Percentiles rank a stretch among this genome's conserved stretches.
Conservation (phyloP, 805 yeast genomes). For the Ogataea salicorniae region DNA sequence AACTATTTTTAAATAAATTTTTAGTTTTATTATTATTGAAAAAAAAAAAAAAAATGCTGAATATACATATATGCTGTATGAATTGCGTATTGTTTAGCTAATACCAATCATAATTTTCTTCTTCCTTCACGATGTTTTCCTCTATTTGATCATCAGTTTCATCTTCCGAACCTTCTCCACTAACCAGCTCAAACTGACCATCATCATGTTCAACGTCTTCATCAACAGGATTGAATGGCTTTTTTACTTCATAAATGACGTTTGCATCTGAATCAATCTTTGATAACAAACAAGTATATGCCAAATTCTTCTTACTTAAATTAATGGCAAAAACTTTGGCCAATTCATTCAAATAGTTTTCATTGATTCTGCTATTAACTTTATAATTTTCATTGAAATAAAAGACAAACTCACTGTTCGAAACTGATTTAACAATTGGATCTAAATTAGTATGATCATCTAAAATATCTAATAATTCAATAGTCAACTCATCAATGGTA, state of each 20-base stretch:
- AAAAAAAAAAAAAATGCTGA: too few species aligned
- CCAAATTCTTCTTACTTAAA: slow-evolving; percentile 38
- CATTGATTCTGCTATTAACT: slow-evolving; percentile 34
- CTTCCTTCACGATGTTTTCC: slow-evolving; percentile 1
- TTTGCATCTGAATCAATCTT: slow-evolving; percentile 35
- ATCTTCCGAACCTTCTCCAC: slow-evolving; percentile 1
- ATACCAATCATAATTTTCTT: slow-evolving; percentile 2
- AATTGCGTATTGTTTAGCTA: neutral
- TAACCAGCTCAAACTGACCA: neutral
- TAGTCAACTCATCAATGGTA: slow-evolving; percentile 40
- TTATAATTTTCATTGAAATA: slow-evolving; percentile 31
- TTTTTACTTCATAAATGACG: slow-evolving; percentile 26
- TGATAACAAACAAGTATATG: slow-evolving; percentile 45
- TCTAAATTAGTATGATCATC: slow-evolving; percentile 6
- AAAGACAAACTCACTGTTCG: slow-evolving; percentile 37
- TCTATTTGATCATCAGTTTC: slow-evolving; percentile 4
- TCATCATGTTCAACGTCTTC: neutral
- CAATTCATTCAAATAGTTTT: slow-evolving; percentile 38
- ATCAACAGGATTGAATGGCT: neutral
- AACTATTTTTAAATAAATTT: too few species aligned
- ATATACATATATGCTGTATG: too few species aligned
- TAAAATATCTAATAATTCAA: slow-evolving; percentile 22
- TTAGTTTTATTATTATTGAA: too few species aligned
- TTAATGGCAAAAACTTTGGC: slow-evolving; percentile 31
- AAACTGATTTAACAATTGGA: slow-evolving; percentile 36